phyloP scores from a whole-genome alignment of 345 rosid genomes.

The Populus alba region DNA sequence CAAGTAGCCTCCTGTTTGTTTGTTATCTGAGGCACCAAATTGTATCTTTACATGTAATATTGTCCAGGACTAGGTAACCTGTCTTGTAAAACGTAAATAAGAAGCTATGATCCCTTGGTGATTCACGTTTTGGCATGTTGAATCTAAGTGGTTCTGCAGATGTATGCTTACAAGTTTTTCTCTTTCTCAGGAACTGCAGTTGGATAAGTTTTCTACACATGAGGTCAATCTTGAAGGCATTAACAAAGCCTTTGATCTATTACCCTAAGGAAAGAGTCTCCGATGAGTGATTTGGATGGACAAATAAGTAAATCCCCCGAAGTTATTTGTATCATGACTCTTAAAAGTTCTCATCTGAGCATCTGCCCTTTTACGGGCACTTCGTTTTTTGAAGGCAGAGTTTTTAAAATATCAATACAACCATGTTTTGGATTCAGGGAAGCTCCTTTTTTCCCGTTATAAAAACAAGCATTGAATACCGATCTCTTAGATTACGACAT shows the following conservation, averaged over 20 bases:
- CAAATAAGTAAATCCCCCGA: slow-evolving; percentile 19
- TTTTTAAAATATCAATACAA: neutral
- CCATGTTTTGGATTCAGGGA: neutral
- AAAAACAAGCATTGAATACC: neutral
- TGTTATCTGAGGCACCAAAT: neutral
- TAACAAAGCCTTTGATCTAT: slow-evolving; percentile 66
- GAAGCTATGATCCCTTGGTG: neutral
- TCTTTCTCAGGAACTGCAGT: slow-evolving; percentile 48
- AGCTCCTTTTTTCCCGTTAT: neutral
- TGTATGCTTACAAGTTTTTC: neutral
- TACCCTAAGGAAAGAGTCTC: slow-evolving; percentile 53
- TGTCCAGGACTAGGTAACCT: neutral
- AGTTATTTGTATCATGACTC: neutral
- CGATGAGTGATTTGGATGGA: slow-evolving; percentile 80
- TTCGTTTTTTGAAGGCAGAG: too few relatives aligned
- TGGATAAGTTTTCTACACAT: slow-evolving; percentile 81
- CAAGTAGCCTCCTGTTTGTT: neutral
- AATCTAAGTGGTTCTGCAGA: neutral
- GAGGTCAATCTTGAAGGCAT: slow-evolving; percentile 68
- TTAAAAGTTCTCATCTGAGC: neutral
- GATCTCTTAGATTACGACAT: slow-evolving; percentile 20
- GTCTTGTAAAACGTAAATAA: neutral
- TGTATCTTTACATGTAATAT: neutral
- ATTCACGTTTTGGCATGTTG: neutral
- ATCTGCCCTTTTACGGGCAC: neutral